Evolutionary conservation across 2,329 filamentous ascomycete genomes (phyloP).

Genomic region (Xylariaceae sp.): DNA sequence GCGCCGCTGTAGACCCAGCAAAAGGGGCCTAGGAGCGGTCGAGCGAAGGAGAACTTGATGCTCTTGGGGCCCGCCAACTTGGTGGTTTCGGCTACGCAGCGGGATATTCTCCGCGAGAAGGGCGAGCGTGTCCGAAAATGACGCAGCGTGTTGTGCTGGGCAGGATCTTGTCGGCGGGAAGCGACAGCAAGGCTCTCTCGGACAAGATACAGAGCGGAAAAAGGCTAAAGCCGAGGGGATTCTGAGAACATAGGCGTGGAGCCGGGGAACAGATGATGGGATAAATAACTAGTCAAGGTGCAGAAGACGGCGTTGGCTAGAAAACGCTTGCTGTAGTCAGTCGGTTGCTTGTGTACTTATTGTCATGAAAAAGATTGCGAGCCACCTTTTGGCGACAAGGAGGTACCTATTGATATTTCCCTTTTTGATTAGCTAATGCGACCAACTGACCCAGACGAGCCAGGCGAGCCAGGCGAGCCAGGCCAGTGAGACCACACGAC

Average conservation of each 20-base stretch:
- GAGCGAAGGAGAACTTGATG: conserved; percentile 66
- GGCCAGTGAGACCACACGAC: not conserved
- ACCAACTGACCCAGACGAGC: not conserved
- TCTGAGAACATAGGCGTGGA: not conserved
- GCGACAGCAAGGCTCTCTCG: not conserved
- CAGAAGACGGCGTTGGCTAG: not conserved
- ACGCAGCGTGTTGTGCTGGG: conserved; percentile 15
- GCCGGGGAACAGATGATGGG: not conserved
- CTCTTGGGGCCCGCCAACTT: conserved; percentile 88
- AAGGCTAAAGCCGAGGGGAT: not conserved
- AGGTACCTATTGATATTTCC: not conserved
- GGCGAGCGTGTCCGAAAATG: conserved; percentile 24
- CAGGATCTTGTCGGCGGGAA: not conserved
- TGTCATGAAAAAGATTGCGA: not conserved
- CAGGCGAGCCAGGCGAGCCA: not conserved
- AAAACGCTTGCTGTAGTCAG: conserved; percentile 6
- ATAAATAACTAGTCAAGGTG: not conserved
- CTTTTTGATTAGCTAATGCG: not conserved
- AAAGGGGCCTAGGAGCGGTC: conserved; percentile 87
- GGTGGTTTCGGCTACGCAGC: conserved; percentile 49
- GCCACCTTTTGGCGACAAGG: not conserved
- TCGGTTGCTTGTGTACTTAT: conserved; percentile 1
- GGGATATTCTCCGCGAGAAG: conserved; percentile 27
- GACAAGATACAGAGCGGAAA: not conserved
- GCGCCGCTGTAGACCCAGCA: conserved; percentile 94